Evolutionary conservation across 257 asterid species (phyloP).

Genomic region (Solanum chilense): DNA sequence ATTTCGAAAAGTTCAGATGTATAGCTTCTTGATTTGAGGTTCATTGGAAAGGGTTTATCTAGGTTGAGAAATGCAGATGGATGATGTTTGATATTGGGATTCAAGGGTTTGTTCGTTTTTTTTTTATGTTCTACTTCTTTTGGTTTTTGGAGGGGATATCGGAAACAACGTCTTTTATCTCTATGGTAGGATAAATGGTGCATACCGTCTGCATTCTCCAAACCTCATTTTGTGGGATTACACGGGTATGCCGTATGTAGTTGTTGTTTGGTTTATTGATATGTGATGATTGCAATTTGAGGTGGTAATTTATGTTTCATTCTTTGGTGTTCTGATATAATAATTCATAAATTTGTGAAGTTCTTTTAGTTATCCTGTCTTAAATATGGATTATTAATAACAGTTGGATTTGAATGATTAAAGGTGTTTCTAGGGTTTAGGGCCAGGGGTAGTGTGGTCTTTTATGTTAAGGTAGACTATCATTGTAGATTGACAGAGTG

Average conservation of each 20-base stretch:
- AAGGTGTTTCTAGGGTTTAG: constrained; percentile 1
- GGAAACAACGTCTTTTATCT: neutral
- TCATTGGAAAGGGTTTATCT: neutral
- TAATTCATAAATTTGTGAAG: neutral
- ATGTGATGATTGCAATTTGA: neutral
- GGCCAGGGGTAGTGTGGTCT: constrained; percentile 35
- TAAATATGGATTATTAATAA: neutral
- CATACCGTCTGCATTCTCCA: neutral
- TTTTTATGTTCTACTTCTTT: neutral
- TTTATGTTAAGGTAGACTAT: constrained; percentile 4
- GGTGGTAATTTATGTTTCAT: neutral
- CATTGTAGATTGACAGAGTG: constrained; percentile 6
- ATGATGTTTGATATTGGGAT: neutral
- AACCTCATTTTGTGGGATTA: neutral
- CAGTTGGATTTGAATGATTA: neutral
- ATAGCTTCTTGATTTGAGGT: neutral
- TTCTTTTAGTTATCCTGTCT: neutral
- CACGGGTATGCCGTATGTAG: neutral
- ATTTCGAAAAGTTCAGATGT: neutral
- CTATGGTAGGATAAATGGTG: neutral
- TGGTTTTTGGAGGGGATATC: neutral
- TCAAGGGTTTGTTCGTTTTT: neutral
- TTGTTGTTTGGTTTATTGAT: neutral
- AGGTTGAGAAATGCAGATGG: neutral
- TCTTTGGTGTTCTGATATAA: neutral